Evolutionary conservation across 2,329 filamentous ascomycete species (phyloP).

Genomic region (Penicillium sp.): DNA sequence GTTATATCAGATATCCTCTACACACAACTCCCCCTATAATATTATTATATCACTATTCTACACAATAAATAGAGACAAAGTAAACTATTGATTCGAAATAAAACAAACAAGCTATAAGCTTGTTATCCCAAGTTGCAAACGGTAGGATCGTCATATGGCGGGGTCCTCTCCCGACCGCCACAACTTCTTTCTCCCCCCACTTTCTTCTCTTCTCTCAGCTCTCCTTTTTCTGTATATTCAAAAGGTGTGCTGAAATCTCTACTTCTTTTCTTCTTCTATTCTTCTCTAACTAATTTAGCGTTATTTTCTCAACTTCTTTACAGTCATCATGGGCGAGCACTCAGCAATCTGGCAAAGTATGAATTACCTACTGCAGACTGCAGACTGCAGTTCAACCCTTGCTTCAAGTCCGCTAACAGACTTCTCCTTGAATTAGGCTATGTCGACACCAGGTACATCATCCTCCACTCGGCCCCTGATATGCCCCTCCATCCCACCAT

Average conservation of each 20-base stretch:
- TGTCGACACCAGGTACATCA: slow-evolving; percentile 59
- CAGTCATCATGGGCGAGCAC: slow-evolving; percentile 35
- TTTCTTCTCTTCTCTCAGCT: slow-evolving; percentile 2
- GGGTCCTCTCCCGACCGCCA: slow-evolving; percentile 14
- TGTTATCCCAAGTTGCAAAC: not conserved
- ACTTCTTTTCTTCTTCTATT: slow-evolving; percentile 1
- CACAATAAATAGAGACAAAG: not conserved
- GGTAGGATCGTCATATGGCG: slow-evolving; percentile 14
- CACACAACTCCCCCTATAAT: not conserved
- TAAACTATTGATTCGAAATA: not conserved
- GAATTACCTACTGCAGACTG: slow-evolving; percentile 2
- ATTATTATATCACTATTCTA: not conserved
- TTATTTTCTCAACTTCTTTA: slow-evolving; percentile 3
- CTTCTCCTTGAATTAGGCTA: slow-evolving; percentile 48
- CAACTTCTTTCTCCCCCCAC: slow-evolving; percentile 6
- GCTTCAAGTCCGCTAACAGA: slow-evolving; percentile 14
- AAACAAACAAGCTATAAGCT: not conserved
- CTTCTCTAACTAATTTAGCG: not conserved
- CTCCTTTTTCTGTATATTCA: slow-evolving; percentile 12
- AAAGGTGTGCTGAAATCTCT: slow-evolving; percentile 2
- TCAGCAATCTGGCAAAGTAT: slow-evolving; percentile 40
- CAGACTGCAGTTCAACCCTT: not conserved
- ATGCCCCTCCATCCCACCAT: slow-evolving; percentile 9
- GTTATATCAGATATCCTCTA: not conserved
- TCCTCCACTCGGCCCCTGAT: not conserved